Evolutionary conservation across 2,329 filamentous ascomycete genomes (phyloP), one percentile per base, ranked within the genome.

Genomic region (Knufia petricola): DNA sequence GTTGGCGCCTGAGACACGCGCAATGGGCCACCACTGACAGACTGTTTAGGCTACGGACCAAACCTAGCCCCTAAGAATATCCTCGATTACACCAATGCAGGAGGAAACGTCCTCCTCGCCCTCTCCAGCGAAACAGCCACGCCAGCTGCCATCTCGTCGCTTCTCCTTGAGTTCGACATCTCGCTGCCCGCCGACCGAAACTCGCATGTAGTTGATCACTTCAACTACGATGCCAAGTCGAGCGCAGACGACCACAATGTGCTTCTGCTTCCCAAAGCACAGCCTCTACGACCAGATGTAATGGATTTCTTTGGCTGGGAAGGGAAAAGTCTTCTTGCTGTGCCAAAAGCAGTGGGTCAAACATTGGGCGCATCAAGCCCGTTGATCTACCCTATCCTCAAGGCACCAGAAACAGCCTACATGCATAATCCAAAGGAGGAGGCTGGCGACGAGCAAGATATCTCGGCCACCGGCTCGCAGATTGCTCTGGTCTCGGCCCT

Each of bases 341-440:
- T 95, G 59, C 89, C 90, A 17, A 80, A 78, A 59, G 81, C 82
- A 45, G 79, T 88, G 49, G 89, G 86, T 59, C 90, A 95, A 66
- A 76, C 79, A 46, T 77, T 98, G 41, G 89, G 90, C 57, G 77
- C 83, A 56, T 77, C 71, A 13, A 82, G 84, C 59, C 78, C 85
- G 46, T 78, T 95, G 17, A 73, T 96, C 48, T 77, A 83, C 15
- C 87, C 92, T 13, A 78, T 98, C 57, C 70, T 98, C 50, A 82
- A 83, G 59, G 90, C 88, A 39, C 84, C 87, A 17, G 71, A 75
- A 57, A 95, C 88, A 8, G 85, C 89, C 53, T 98, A 98, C 73
- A 86, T 81, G 66, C 95, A 95, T 76, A 90, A 92, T 69, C 83
- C 87, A 48, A 94, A 94, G 74, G 88, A 95, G 55, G 85, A 94